Conservation (phyloP, 1,284 basidiomycete species). For the Ceratobasidium sp. region DNA sequence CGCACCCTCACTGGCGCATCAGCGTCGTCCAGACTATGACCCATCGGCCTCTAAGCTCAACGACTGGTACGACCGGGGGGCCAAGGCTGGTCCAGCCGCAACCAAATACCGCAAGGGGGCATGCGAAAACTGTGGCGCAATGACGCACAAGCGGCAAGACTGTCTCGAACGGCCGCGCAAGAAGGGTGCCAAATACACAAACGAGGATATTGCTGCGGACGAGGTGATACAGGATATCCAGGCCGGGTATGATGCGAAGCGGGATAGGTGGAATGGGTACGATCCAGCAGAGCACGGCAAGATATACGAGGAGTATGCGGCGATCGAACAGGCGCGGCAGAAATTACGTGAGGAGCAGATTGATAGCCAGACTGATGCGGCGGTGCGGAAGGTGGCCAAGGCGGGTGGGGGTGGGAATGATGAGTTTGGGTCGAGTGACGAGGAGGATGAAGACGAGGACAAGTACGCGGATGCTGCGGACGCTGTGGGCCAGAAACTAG, state of each 20-base stretch:
- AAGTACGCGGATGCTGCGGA: constrained; percentile 98
- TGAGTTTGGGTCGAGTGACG: constrained; percentile 97
- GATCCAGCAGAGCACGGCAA: constrained; percentile 86
- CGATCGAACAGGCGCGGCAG: constrained; percentile 89
- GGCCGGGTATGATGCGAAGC: constrained; percentile 92
- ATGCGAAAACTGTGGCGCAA: constrained; percentile 98
- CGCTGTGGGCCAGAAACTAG: constrained; percentile 96
- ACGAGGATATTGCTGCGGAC: constrained; percentile 90
- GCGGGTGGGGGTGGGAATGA: constrained; percentile 75
- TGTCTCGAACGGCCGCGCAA: constrained; percentile 96
- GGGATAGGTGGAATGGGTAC: constrained; percentile 99
- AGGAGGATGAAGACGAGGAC: constrained; percentile 93
- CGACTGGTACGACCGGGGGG: constrained; percentile 94
- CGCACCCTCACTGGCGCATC: constrained; percentile 91
- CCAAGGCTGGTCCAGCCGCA: constrained; percentile 85
- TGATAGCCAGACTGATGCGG: constrained; percentile 89
- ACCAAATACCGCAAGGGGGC: constrained; percentile 98
- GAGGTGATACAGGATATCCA: constrained; percentile 86
- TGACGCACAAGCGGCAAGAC: constrained; percentile 91
- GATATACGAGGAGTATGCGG: constrained; percentile 94
- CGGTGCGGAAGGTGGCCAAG: constrained; percentile 85
- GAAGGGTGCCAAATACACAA: constrained; percentile 94
- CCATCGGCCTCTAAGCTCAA: constrained; percentile 76
- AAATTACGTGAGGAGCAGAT: constrained; percentile 95
- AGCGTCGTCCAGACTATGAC: constrained; percentile 82